phyloP scores from a whole-genome alignment of 805 yeast genomes.

The Yarrowia keelungensis region DNA sequence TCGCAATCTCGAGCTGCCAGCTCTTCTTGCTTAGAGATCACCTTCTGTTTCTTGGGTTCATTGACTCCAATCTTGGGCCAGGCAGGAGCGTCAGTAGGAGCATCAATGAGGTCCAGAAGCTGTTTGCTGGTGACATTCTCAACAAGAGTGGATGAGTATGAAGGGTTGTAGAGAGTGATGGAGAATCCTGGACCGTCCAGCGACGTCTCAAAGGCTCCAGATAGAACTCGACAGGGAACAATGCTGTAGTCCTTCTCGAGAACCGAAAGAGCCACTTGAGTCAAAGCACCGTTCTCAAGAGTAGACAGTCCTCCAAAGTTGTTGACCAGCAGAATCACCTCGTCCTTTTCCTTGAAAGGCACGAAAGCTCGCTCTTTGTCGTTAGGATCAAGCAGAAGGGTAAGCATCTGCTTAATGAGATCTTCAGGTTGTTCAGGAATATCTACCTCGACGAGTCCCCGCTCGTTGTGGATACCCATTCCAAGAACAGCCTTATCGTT shows the following conservation, averaged over 20 bases:
- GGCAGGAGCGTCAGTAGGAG: conserved; percentile 79
- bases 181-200: conserved; percentile 92
- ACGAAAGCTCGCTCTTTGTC: conserved; percentile 68
- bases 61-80: conserved; percentile 57
- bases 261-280: conserved; percentile 63
- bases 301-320: conserved; percentile 90
- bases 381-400: conserved; percentile 74
- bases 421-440: conserved; percentile 75
- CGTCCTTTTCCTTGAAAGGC: conserved; percentile 65
- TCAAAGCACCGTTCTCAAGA: conserved; percentile 76
- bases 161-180: conserved; percentile 71
- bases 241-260: conserved; percentile 62
- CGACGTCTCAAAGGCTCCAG: conserved; percentile 86
- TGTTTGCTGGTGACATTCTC: conserved; percentile 51
- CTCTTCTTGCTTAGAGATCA: conserved; percentile 8
- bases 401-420: conserved; percentile 58
- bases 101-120: conserved; percentile 66
- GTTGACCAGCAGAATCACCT: conserved; percentile 74
- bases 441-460: conserved; percentile 70
- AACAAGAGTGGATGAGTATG: conserved; percentile 55
- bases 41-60: conserved; percentile 1
- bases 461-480: conserved; percentile 95
- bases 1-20: conserved; percentile 41
- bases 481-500: conserved; percentile 53
- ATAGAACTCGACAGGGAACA: conserved; percentile 69